Evolutionary conservation across 1,284 basidiomycete species (phyloP).

Genomic region (Trichosporon ovoides): DNA sequence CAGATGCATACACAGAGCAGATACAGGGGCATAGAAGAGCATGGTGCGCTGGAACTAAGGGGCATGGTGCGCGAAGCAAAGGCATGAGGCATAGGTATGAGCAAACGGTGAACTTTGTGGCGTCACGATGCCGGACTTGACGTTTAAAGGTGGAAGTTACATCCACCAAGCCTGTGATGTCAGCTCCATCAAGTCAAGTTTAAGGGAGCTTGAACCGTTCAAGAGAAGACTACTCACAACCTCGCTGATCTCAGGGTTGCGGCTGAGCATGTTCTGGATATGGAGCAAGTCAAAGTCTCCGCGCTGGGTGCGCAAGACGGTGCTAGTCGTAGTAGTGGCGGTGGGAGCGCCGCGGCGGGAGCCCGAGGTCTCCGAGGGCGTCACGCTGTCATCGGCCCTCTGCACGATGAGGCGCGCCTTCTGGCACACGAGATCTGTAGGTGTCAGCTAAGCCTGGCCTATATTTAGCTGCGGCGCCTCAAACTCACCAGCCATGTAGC

Average conservation of each 20-base stretch:
- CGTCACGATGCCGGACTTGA: too few species aligned
- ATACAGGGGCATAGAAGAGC: not conserved
- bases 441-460: slow-evolving; percentile 10
- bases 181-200: too few species aligned
- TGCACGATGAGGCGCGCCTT: slow-evolving; percentile 42
- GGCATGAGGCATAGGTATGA: too few species aligned
- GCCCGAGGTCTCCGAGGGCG: slow-evolving; percentile 33
- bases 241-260: slow-evolving; percentile 33
- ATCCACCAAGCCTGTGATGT: too few species aligned
- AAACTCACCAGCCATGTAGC: slow-evolving; percentile 50
- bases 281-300: slow-evolving; percentile 16
- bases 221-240: slow-evolving; percentile 35
- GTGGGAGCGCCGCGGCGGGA: slow-evolving; percentile 12
- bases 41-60: too few species aligned
- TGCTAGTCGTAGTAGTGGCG: not conserved
- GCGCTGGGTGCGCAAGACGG: not conserved
- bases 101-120: too few species aligned
- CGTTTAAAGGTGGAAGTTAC: too few species aligned
- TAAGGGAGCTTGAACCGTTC: too few species aligned
- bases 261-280: slow-evolving; percentile 34
- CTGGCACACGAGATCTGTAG: slow-evolving; percentile 41
- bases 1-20: not conserved
- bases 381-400: slow-evolving; percentile 15
- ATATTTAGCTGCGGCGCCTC: too few species aligned
- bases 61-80: not conserved